Evolutionary conservation across 306 rosid species (phyloP).

Genomic region (Spatholobus suberectus): DNA sequence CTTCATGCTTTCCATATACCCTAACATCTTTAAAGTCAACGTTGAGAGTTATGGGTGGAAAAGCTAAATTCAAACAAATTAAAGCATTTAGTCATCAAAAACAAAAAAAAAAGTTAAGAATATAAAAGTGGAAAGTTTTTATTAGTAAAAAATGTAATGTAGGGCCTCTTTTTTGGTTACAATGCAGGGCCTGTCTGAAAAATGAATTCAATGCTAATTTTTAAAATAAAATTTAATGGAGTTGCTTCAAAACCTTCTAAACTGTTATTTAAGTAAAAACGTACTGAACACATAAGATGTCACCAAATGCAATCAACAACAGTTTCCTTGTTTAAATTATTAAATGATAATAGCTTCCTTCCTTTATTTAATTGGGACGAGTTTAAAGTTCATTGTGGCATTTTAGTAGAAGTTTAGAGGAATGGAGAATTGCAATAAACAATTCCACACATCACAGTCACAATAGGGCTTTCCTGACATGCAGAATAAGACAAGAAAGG

Average conservation of each 20-base stretch:
- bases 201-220: slow-evolving; percentile 10
- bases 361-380: not conserved
- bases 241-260: not conserved
- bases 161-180: too few relatives aligned
- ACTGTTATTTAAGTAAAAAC: slow-evolving; percentile 25
- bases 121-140: not conserved
- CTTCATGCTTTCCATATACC: not conserved
- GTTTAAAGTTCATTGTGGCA: not conserved
- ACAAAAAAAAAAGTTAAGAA: not conserved
- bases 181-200: not conserved
- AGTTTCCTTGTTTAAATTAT: slow-evolving; percentile 21
- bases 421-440: slow-evolving; percentile 18
- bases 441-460: not conserved
- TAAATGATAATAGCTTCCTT: not conserved
- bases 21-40: slow-evolving; percentile 7
- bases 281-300: not conserved
- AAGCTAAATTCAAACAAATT: not conserved
- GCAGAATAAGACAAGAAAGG: not conserved
- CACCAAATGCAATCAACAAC: slow-evolving; percentile 13
- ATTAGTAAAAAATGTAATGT: not conserved
- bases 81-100: slow-evolving; percentile 19
- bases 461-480: not conserved
- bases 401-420: slow-evolving; percentile 8
- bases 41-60: not conserved
- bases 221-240: slow-evolving; percentile 6